Base-by-base conservation (phyloP, 805 yeast species). In the Yamadazyma akitaensis region DNA sequence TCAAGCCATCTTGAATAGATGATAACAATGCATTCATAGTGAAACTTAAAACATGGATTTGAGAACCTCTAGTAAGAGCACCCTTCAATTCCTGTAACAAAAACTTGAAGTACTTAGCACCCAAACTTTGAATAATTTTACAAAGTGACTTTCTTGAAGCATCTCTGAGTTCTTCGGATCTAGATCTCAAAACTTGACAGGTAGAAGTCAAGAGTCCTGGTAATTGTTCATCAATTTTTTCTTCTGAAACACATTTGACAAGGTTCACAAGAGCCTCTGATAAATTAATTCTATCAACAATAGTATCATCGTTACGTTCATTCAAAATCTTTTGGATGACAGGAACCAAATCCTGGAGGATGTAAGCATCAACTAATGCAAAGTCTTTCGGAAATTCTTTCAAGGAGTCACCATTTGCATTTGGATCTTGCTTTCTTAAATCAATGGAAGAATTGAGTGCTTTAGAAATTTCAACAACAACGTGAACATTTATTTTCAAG, bases 41-140 rank as follows among this genome's bases (percentile, higher is more conserved):
- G 66, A 72, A 94, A 58, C 97, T 89, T 56, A 94, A 77, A 48
- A 94, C 89, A 65, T 94, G 99, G 44, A 90, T 79, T 61, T 94
- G 98, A 12, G 96, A 88, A 21, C 99, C 99, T 59, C 95, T 75
- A 5, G 84, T 76, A 44, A 92, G 72, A 0, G 97, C 95, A 16
- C 84, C 67, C 53, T 79, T 82, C 57, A 94, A 73, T 60, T 94
- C 98, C 48, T 79, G 78, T 19, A 94, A 67, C 41, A 94, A 79
- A 59, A 90, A 89, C 46, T 76, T 74, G 49, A 92, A 68, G 60
- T 90, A 90, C 18, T 66, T 63, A 0, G 96, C 74, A 1, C 98
- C 98, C 30, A 92, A 72, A 26, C 79, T 69, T 0, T 65, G 57
- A 1, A 86, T 73, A 40, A 90, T 81, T 51, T 77, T 78, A 19